Evolutionary conservation across 257 asterid species (phyloP).

Genomic region (Ligustrum vulgare): DNA sequence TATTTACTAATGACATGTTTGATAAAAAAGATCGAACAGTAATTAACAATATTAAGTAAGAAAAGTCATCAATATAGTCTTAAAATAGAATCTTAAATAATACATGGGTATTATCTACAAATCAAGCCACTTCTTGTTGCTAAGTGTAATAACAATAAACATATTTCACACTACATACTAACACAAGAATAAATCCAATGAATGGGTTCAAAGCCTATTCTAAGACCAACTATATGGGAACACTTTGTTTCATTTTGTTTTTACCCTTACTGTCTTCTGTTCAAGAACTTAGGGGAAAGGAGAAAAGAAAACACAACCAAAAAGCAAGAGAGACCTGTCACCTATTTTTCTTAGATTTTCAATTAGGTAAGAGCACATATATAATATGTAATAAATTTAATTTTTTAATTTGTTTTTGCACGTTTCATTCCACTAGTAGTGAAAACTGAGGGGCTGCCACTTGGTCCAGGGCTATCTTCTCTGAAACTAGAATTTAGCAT

Average conservation of each 20-base stretch:
- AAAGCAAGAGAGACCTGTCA: slow-evolving; percentile 19
- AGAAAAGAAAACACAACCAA: slow-evolving; percentile 31
- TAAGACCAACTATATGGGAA: slow-evolving; percentile 31
- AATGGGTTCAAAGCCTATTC: slow-evolving; percentile 36
- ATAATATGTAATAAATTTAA: slow-evolving; percentile 8
- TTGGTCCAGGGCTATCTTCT: slow-evolving; percentile 99
- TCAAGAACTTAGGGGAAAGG: slow-evolving; percentile 26
- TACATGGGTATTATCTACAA: slow-evolving; percentile 13
- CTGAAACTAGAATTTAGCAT: slow-evolving; percentile 84
- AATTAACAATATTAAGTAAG: too few species aligned
- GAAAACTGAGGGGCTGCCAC: slow-evolving; percentile 94
- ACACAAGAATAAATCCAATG: slow-evolving; percentile 81
- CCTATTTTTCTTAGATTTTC: slow-evolving; percentile 24
- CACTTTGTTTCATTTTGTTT: not conserved
- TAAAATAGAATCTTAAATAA: not conserved
- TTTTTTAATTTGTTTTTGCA: slow-evolving; percentile 75
- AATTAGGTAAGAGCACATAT: slow-evolving; percentile 15
- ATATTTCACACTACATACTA: slow-evolving; percentile 51
- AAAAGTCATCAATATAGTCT: not conserved
- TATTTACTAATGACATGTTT: too few species aligned
- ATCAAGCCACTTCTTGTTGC: slow-evolving; percentile 17
- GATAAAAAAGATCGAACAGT: not conserved
- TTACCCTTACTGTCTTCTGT: slow-evolving; percentile 25
- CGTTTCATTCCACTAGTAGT: slow-evolving; percentile 92
- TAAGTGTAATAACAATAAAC: slow-evolving; percentile 27